Base-by-base conservation (phyloP, 1,284 basidiomycete genomes). In the Leccinum subrobustum region DNA sequence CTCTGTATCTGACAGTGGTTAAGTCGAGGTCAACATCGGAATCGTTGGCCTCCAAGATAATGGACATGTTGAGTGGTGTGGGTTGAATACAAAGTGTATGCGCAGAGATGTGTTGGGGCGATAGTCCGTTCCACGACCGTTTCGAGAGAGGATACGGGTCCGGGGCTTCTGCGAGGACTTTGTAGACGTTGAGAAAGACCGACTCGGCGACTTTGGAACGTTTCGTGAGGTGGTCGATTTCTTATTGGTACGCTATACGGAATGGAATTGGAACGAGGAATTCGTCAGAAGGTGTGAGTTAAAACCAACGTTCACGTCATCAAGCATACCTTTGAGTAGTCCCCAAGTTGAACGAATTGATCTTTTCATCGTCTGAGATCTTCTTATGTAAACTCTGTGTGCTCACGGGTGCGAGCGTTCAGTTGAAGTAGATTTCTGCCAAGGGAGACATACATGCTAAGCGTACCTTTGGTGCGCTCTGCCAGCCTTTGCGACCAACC, bases 141-240 rank as follows among this genome's bases (percentile, higher is more conserved):
- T 70, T 99, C 96, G 16, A 99, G 86, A 98, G 81, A 5, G 96
- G 96, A 72, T 95, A 97, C 14, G 96, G 97, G 75, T 99, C 96
- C 0, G 96, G 95, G 6, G 93, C 95, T 70, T 96, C 94, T 0
- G 93, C 92, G 4, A 99, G 76, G 25, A 96, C 86, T 74, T 97
- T 97, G 82, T 97, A 97, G 12, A 96, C 88, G 67, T 89, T 92
- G 33, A 98, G 80, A 76, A 99, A 97, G 0, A 95, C 92, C 69
- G 92, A 96, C 79, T 99, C 97, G 1, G 95, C 91, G n/a, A 84
- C 77, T 73, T 97, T 98, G 33, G 90, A 92, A 6, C 96, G 88
- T 66, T 93, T 93, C 0, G 95, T 98, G 62, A 99, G 85, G 68
- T 80, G 89, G 78, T 99, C 97, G 63, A 99, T 98, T 77, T 99